Conservation (phyloP, 805 yeast genomes). For the Ogataea saltuana region DNA sequence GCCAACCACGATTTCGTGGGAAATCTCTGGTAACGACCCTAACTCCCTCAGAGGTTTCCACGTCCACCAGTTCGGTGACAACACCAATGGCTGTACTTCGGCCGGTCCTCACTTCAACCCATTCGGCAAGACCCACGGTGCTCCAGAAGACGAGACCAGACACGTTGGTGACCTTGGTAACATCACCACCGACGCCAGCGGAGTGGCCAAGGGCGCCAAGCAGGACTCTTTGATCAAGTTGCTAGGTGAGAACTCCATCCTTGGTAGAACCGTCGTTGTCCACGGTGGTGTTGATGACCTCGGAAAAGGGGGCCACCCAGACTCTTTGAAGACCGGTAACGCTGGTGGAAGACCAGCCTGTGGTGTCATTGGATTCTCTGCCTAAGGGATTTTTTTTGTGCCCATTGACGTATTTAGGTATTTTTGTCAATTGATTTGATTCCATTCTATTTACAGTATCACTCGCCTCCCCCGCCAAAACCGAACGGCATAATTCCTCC, state of each 20-base stretch:
- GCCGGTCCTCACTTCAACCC: slow-evolving; percentile 99
- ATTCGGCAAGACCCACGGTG: slow-evolving; percentile 85
- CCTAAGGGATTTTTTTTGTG: too few species aligned
- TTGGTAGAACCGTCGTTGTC: slow-evolving; percentile 95
- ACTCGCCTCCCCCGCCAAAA: slow-evolving; percentile 25
- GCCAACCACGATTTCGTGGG: slow-evolving; percentile 86
- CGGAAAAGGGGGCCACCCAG: slow-evolving; percentile 91
- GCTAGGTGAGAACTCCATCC: slow-evolving; percentile 80
- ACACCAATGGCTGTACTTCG: slow-evolving; percentile 98
- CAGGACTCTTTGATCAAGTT: slow-evolving; percentile 77
- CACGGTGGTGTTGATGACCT: slow-evolving; percentile 92
- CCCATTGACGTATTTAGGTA: background rate
- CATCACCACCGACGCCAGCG: slow-evolving; percentile 80
- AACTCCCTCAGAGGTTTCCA: slow-evolving; percentile 96
- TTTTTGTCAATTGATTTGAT: background rate
- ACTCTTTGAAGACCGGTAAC: slow-evolving; percentile 92
- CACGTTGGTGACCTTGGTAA: slow-evolving; percentile 98
- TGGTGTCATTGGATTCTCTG: slow-evolving; percentile 88
- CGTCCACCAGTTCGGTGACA: slow-evolving; percentile 97
- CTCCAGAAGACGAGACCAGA: slow-evolving; percentile 76
- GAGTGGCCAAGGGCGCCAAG: slow-evolving; percentile 89
- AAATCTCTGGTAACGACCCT: slow-evolving; percentile 84
- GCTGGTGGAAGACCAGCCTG: slow-evolving; percentile 99
- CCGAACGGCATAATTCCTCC: slow-evolving; percentile 41
- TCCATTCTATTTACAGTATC: slow-evolving; percentile 4